Percentiles rank a stretch among this genome's conserved stretches.
These are phyloP conservation scores for Spinellus fusiger DNA, from an alignment of 192 early-diverging fungal genomes.

Conservation along the genomic window DNA sequence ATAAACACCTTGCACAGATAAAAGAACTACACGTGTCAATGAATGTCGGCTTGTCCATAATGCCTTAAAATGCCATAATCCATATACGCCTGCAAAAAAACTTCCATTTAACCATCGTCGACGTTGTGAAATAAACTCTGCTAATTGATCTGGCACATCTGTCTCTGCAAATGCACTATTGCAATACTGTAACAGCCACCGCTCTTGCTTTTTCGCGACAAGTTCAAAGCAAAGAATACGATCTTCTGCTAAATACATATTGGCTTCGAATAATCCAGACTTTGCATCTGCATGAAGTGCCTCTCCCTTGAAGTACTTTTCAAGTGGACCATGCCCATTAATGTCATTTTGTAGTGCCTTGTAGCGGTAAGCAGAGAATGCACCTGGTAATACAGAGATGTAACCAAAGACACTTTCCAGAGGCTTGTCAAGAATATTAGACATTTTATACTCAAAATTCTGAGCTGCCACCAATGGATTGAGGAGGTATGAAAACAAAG, in stretches of 20 bases:
- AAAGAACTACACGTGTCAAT: conserved; percentile 36
- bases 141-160: conserved; percentile 65
- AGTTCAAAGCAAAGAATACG: conserved; percentile 83
- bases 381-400: conserved; percentile 77
- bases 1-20: conserved; percentile 62
- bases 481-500: conserved; percentile 49
- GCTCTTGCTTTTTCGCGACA: conserved; percentile 53
- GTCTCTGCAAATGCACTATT: conserved; percentile 61
- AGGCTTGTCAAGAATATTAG: conserved; percentile 75
- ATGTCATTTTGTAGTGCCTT: conserved; percentile 48
- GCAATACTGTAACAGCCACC: conserved; percentile 64
- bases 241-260: conserved; percentile 70
- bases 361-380: conserved; percentile 74
- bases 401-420: conserved; percentile 70
- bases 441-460: conserved; percentile 79
- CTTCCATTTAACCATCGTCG: conserved; percentile 79
- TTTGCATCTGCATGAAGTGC: conserved; percentile 31
- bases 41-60: conserved; percentile 51
- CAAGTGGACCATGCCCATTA: conserved; percentile 45
- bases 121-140: conserved; percentile 76
- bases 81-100: conserved; percentile 72
- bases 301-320: conserved; percentile 68
- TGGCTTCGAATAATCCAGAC: conserved; percentile 40
- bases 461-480: conserved; percentile 73
- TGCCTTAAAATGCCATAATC: conserved; percentile 47